Evolutionary conservation across 352 stramenopile genomes (phyloP).

Genomic region (Bremia lactucae): DNA sequence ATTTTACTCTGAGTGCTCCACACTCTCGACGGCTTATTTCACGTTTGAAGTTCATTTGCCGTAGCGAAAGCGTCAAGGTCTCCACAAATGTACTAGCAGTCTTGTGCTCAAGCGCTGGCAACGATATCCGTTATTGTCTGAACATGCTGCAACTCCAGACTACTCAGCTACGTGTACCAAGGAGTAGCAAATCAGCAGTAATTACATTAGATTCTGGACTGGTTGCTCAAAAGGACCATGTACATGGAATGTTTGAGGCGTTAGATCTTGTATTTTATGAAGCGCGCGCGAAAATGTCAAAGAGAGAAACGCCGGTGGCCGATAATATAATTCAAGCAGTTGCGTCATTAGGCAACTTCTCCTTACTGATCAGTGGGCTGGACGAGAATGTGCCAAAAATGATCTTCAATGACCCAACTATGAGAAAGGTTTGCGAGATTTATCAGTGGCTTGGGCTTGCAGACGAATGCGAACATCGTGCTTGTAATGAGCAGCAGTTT

Average conservation of each 20-base stretch:
- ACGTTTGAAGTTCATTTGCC: slow-evolving; percentile 88
- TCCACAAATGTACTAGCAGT: slow-evolving; percentile 52
- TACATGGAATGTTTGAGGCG: slow-evolving; percentile 48
- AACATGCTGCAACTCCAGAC: slow-evolving; percentile 94
- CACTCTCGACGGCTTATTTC: slow-evolving; percentile 83
- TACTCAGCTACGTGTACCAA: slow-evolving; percentile 22
- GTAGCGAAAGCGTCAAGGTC: slow-evolving; percentile 77
- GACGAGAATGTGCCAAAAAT: slow-evolving; percentile 86
- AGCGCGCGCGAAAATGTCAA: slow-evolving; percentile 37
- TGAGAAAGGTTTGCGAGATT: slow-evolving; percentile 70
- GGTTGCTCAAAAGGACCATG: slow-evolving; percentile 52
- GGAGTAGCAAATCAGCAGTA: slow-evolving; percentile 1
- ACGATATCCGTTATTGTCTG: slow-evolving; percentile 93
- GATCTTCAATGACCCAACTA: slow-evolving; percentile 85
- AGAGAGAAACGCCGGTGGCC: slow-evolving; percentile 16
- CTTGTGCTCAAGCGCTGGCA: slow-evolving; percentile 55
- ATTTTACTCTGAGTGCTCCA: slow-evolving; percentile 88
- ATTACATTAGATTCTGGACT: slow-evolving; percentile 25
- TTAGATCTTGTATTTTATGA: slow-evolving; percentile 72
- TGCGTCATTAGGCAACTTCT: slow-evolving; percentile 64
- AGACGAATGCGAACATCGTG: slow-evolving; percentile 54
- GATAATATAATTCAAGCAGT: slow-evolving; percentile 61
- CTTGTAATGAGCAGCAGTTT: slow-evolving; percentile 63
- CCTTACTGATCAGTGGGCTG: slow-evolving; percentile 72
- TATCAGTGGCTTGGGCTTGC: slow-evolving; percentile 81